Conservation (phyloP, 2,329 filamentous ascomycete species). For the Pyrenophora seminiperda region DNA sequence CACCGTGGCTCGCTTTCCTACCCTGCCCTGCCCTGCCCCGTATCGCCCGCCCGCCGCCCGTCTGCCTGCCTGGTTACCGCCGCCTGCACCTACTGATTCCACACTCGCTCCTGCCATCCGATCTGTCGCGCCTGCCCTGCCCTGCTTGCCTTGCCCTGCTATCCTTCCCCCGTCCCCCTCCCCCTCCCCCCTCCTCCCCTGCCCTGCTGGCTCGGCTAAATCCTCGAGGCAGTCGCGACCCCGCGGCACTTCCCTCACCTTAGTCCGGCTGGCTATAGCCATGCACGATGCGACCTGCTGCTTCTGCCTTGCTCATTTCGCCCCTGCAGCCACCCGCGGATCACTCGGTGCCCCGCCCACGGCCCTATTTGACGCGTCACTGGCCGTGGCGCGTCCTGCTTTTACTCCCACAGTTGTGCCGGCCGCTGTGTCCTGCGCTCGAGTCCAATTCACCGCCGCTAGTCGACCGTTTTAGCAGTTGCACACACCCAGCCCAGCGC, state of each 20-base stretch:
- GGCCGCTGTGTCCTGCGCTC: constrained; percentile 23
- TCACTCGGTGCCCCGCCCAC: constrained; percentile 24
- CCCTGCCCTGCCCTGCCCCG: too few relatives aligned
- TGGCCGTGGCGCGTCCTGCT: constrained; percentile 14
- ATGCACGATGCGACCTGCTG: constrained; percentile 18
- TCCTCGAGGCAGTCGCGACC: constrained; percentile 22
- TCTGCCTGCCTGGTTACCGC: too few relatives aligned
- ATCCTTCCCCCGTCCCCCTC: constrained; percentile 9
- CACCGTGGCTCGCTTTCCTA: too few relatives aligned
- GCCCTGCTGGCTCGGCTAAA: constrained; percentile 30
- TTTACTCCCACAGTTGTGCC: constrained; percentile 28
- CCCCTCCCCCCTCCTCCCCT: not conserved
- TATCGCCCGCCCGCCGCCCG: too few relatives aligned
- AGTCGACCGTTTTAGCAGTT: constrained; percentile 45
- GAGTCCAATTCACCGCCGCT: constrained; percentile 34
- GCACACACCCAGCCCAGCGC: constrained; percentile 32
- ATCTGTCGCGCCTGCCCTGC: not conserved
- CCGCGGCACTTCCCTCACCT: constrained; percentile 14
- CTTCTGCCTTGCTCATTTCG: constrained; percentile 29
- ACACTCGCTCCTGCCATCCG: too few relatives aligned
- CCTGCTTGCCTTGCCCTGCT: not conserved
- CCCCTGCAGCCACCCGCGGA: constrained; percentile 31
- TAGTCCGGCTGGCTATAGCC: constrained; percentile 24
- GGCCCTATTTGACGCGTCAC: constrained; percentile 29
- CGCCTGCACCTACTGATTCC: too few relatives aligned